phyloP scores from a whole-genome alignment of 345 rosid species.

The Salix caprea region DNA sequence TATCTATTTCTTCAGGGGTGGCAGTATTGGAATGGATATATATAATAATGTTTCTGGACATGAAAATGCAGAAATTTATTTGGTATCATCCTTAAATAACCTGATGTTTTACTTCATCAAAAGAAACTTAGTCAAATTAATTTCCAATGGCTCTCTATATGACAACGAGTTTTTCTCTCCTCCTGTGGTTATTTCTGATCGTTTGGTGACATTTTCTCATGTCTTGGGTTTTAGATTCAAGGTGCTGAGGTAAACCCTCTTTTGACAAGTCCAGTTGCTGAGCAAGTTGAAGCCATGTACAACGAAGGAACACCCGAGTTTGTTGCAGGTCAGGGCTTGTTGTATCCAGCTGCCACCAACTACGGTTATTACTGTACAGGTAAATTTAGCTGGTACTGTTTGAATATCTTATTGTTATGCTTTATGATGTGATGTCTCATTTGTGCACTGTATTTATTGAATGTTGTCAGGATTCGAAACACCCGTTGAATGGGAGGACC shows the following conservation, averaged over 20 bases:
- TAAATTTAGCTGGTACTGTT: conserved; percentile 13
- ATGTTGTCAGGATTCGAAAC: conserved; percentile 64
- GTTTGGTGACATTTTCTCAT: conserved; percentile 3
- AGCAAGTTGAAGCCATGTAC: conserved; percentile 65
- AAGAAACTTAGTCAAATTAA: not conserved
- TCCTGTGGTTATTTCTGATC: not conserved
- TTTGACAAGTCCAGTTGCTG: conserved; percentile 33
- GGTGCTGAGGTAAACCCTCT: conserved; percentile 39
- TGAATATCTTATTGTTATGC: not conserved
- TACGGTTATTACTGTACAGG: conserved; percentile 96
- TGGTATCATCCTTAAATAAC: conserved; percentile 22
- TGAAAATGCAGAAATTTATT: conserved; percentile 31
- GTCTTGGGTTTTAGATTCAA: conserved; percentile 29
- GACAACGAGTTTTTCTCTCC: not conserved
- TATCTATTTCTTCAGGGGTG: conserved; percentile 16
- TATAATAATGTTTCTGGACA: conserved; percentile 28
- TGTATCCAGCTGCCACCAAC: conserved; percentile 66
- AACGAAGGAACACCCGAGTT: conserved; percentile 74
- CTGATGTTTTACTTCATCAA: not conserved
- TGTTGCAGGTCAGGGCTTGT: conserved; percentile 64
- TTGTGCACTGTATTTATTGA: conserved; percentile 2
- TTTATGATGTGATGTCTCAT: not conserved
- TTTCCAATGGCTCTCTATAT: not conserved
- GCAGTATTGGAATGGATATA: conserved; percentile 43
- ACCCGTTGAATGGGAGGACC: conserved; percentile 95